These are phyloP conservation scores for Fonsecaea pedrosoi DNA, from an alignment of 2,329 filamentous ascomycete species.

Conservation along the genomic window DNA sequence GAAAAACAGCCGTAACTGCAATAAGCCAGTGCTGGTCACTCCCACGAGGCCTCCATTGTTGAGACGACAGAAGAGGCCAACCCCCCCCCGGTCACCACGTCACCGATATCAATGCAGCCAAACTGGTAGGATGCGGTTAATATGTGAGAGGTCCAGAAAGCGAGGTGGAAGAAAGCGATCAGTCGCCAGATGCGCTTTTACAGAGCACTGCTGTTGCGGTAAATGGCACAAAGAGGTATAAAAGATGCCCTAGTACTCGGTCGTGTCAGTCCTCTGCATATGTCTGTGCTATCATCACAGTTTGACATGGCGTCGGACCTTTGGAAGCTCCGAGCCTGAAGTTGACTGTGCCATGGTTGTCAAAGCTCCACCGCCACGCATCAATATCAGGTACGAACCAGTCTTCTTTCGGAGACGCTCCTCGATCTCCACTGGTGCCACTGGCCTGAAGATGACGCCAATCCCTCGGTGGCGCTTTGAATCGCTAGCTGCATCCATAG, in stretches of 20 bases:
- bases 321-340: conserved; percentile 16
- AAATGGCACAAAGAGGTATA: conserved; percentile 2
- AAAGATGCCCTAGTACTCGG: not conserved
- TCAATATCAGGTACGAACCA: conserved; percentile 17
- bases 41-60: not conserved
- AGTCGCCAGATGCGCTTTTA: not conserved
- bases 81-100: not conserved
- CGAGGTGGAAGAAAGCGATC: not conserved
- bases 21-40: not conserved
- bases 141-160: not conserved
- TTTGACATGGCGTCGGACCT: conserved; percentile 17
- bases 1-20: not conserved
- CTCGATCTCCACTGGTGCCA: conserved; percentile 11
- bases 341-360: not conserved
- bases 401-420: not conserved
- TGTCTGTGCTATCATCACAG: conserved; percentile 2
- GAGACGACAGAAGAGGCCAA: not conserved
- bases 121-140: not conserved
- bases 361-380: conserved; percentile 25
- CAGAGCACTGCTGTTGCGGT: not conserved
- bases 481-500: conserved; percentile 9
- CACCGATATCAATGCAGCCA: not conserved
- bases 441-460: conserved; percentile 10
- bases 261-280: not conserved
- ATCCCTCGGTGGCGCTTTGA: conserved; percentile 2